Conservation (phyloP, 768 basidiomycete species). For the Boletus reticulatus region DNA sequence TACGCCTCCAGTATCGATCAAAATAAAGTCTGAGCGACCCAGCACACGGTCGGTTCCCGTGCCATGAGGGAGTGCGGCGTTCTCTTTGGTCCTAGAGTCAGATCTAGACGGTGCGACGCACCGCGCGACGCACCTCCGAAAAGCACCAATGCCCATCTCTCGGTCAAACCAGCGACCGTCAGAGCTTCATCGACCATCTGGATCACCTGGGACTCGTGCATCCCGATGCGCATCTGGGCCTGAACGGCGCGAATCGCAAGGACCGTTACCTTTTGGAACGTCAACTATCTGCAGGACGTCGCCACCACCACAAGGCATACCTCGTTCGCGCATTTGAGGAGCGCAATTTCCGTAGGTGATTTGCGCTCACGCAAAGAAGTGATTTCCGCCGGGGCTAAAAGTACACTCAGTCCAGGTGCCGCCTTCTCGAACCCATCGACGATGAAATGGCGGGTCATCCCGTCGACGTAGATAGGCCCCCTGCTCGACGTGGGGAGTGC, state of each 20-base stretch:
- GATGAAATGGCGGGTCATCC: slow-evolving; percentile 58
- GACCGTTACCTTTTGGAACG: slow-evolving; percentile 62
- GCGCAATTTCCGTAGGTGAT: slow-evolving; percentile 62
- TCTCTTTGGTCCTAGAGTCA: slow-evolving; percentile 46
- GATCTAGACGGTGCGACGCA: background rate
- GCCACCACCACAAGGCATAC: slow-evolving; percentile 34
- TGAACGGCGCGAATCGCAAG: slow-evolving; percentile 69
- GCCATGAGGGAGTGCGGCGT: slow-evolving; percentile 86
- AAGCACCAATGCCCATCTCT: slow-evolving; percentile 61
- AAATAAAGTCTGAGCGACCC: slow-evolving; percentile 55
- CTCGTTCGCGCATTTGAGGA: slow-evolving; percentile 80
- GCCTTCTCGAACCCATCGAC: slow-evolving; percentile 58
- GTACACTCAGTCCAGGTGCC: slow-evolving; percentile 36
- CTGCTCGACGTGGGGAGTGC: slow-evolving; percentile 24
- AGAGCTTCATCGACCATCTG: slow-evolving; percentile 58
- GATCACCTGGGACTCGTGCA: slow-evolving; percentile 70
- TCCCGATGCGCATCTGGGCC: slow-evolving; percentile 61
- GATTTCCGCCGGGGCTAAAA: slow-evolving; percentile 53
- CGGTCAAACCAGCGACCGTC: slow-evolving; percentile 53
- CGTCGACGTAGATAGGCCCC: slow-evolving; percentile 58
- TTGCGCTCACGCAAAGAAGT: slow-evolving; percentile 72
- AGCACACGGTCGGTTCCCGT: slow-evolving; percentile 67
- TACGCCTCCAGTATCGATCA: slow-evolving; percentile 72
- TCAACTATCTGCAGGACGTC: background rate
- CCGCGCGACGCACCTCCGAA: slow-evolving; percentile 63